phyloP scores from a whole-genome alignment of 306 rosid species.

The Medicago ruthenica region DNA sequence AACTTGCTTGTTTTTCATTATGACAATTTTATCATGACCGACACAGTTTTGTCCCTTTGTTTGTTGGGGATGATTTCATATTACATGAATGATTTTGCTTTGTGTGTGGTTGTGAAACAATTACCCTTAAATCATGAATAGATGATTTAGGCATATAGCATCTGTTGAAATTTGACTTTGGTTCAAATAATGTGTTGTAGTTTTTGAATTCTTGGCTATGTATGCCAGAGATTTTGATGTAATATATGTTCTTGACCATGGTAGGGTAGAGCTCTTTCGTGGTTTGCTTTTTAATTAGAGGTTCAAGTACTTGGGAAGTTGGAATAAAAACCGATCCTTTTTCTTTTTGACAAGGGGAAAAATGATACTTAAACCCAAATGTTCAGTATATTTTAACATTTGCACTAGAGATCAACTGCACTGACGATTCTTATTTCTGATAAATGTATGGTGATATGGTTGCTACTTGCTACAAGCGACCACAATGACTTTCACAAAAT shows the following conservation, averaged over 20 bases:
- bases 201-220: not conserved
- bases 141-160: no score
- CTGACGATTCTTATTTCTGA: constrained; percentile 64
- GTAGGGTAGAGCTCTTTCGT: no score
- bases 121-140: not conserved
- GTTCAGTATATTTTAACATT: no score
- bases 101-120: not conserved
- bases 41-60: constrained; percentile 2
- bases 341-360: no score
- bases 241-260: no score
- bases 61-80: constrained; percentile 15
- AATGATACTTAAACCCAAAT: no score
- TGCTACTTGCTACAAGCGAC: constrained; percentile 73
- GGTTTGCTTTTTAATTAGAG: no score
- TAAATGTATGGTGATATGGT: constrained; percentile 65
- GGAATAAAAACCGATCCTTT: no score
- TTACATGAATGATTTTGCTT: constrained; percentile 1
- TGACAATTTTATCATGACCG: constrained; percentile 23
- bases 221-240: not conserved
- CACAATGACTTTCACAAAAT: constrained; percentile 85
- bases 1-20: constrained; percentile 44
- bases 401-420: constrained; percentile 49
- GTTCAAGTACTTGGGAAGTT: no score
- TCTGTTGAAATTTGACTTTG: not conserved
- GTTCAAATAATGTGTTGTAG: not conserved